Base-by-base conservation (phyloP, 2,329 filamentous ascomycete genomes). In the Blastomyces emzantsi region DNA sequence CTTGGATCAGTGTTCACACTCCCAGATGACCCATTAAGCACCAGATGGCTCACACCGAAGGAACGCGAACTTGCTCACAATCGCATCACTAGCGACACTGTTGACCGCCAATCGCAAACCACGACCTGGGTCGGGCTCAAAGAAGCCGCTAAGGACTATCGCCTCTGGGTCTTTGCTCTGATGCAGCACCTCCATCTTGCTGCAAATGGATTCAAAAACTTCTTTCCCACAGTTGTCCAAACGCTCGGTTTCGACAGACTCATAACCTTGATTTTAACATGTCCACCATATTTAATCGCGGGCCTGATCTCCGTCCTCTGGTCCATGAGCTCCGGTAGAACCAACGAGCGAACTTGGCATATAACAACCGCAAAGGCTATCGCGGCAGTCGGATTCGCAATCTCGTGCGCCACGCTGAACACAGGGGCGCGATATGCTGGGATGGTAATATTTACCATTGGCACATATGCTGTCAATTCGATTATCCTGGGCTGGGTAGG, bases 241-340 rank as follows among this genome's bases (percentile, higher is more conserved):
- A 78, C 77, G 0, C 75, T 82, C 0, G 77, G 78, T 0, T 81
- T 81, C 71, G 73, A 70, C 51, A 73, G 67, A 0, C 81, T 78
- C 3, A 77, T 81, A 52, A 81, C 80, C 0, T 74, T 83, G 1
- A 76, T 80, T 1, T 75, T 83, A 3, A 83, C 80, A 3, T 73
- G 71, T 63, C 56, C 54, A 6, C 54, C 54, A 9, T 56, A 56
- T 39, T 19, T 56, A 22, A 56, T 56, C 3, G 54, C 54, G 1
- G 54, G 54, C 17, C 8, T 56, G 15, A 19, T 56, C 19, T 56
- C 30, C 19, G 33, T 56, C 33, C 39, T 39, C 30, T 56, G 54
- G 54, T 36, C 54, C 4, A 56, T 56, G 30, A 56, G 54, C 54
- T 56, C 54, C 19, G 54, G 54, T 19, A 36, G 19, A 56, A 41